A percentile compares a stretch with the other conserved stretches of the same genome.
Conservation (phyloP, 352 stramenopile genomes). For the Globisporangium radiosum region DNA sequence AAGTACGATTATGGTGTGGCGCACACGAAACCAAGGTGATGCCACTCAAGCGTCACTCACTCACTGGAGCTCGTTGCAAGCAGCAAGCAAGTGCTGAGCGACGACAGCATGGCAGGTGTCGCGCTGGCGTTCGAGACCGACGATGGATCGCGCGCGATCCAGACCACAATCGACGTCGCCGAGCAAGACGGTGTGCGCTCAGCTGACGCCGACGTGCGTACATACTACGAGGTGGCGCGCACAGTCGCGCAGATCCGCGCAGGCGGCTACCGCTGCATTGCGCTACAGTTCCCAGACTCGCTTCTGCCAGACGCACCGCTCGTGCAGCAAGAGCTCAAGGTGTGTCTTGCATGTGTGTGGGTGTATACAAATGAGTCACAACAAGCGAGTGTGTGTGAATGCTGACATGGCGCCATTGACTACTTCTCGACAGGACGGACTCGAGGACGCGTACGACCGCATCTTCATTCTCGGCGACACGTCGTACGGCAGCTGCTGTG, state of each 20-base stretch:
- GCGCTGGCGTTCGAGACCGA: constrained; percentile 75
- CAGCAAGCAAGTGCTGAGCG: neutral
- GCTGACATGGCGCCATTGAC: neutral
- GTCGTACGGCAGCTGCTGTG: constrained; percentile 94
- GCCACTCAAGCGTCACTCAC: neutral
- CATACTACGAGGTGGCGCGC: constrained; percentile 63
- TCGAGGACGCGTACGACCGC: constrained; percentile 35
- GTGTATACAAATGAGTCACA: neutral
- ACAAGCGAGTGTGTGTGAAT: neutral
- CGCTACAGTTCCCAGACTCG: constrained; percentile 95
- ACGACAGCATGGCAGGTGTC: constrained; percentile 14
- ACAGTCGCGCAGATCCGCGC: constrained; percentile 52
- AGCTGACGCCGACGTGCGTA: constrained; percentile 25
- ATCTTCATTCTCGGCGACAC: constrained; percentile 95
- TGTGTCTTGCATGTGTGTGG: constrained; percentile 1
- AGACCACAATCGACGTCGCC: constrained; percentile 53
- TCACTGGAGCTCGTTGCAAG: neutral
- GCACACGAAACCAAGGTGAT: neutral
- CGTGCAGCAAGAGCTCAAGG: constrained; percentile 77
- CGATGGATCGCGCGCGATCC: constrained; percentile 71
- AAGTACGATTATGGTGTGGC: too few species aligned
- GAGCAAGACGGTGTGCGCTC: constrained; percentile 47
- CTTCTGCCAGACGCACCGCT: constrained; percentile 83
- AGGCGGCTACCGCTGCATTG: constrained; percentile 73
- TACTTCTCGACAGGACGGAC: constrained; percentile 18